Conservation (phyloP, 768 basidiomycete genomes). For the Kwoniella mangroviensis region DNA sequence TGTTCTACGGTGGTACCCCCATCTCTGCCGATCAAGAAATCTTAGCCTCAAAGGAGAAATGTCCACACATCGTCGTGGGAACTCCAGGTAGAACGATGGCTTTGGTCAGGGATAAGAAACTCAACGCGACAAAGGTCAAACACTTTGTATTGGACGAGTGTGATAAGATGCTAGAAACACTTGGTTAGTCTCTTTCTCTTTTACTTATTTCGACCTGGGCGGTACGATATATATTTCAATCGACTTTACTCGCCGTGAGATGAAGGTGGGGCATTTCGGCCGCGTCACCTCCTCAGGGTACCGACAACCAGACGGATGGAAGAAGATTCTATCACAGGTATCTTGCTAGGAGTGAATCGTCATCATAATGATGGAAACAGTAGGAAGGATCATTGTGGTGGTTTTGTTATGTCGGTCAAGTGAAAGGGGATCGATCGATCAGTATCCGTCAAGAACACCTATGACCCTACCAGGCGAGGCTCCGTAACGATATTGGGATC, state of each 20-base stretch:
- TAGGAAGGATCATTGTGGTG: not conserved
- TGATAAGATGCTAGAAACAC: constrained; percentile 99
- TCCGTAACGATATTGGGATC: not conserved
- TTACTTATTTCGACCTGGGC: not conserved
- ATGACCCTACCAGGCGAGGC: constrained; percentile 14
- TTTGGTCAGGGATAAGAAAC: constrained; percentile 88
- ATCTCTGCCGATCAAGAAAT: constrained; percentile 91
- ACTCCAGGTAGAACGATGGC: constrained; percentile 97
- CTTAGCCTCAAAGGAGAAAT: constrained; percentile 92
- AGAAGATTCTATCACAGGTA: not conserved
- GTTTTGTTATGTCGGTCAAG: not conserved
- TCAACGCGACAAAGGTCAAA: constrained; percentile 90
- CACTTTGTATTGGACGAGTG: constrained; percentile 99
- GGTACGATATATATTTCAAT: not conserved
- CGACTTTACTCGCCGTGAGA: not conserved
- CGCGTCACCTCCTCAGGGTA: constrained; percentile 17
- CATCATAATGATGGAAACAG: not conserved
- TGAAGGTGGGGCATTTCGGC: constrained; percentile 24
- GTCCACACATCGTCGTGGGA: constrained; percentile 98
- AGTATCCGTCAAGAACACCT: not conserved
- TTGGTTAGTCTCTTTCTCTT: constrained; percentile 79
- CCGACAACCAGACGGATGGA: not conserved
- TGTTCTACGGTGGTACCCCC: constrained; percentile 96
- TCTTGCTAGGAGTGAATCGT: too few relatives aligned
- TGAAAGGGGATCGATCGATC: not conserved